phyloP scores from a whole-genome alignment of 306 rosid genomes.

The Ormosia semicastrata region DNA sequence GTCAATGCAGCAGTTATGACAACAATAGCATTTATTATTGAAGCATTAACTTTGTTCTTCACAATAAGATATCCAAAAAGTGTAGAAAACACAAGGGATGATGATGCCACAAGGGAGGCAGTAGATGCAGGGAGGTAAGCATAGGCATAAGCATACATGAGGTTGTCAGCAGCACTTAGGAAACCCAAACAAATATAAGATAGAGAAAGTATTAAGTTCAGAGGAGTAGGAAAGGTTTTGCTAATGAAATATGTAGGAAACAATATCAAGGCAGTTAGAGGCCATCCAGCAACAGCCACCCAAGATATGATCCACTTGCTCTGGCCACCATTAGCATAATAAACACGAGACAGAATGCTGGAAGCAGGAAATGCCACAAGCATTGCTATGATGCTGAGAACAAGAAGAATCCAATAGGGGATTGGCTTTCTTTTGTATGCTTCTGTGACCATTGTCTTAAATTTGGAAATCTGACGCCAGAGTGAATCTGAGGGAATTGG shows the following conservation, averaged over 20 bases:
- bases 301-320: slow-evolving; percentile 98
- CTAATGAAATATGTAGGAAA: slow-evolving; percentile 56
- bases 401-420: slow-evolving; percentile 75
- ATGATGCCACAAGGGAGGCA: slow-evolving; percentile 80
- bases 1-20: slow-evolving; percentile 71
- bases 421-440: slow-evolving; percentile 65
- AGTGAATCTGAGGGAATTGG: slow-evolving; percentile 40
- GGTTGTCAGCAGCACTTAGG: slow-evolving; percentile 86
- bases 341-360: slow-evolving; percentile 80
- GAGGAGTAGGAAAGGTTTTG: slow-evolving; percentile 62
- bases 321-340: slow-evolving; percentile 70
- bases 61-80: slow-evolving; percentile 77
- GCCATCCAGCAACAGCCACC: slow-evolving; percentile 96
- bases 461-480: slow-evolving; percentile 42
- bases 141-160: slow-evolving; percentile 94
- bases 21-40: slow-evolving; percentile 64
- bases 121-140: slow-evolving; percentile 97
- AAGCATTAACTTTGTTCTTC: slow-evolving; percentile 66
- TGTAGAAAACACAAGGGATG: slow-evolving; percentile 80
- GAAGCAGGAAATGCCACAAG: slow-evolving; percentile 92
- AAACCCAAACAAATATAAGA: slow-evolving; percentile 67
- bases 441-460: slow-evolving; percentile 30
- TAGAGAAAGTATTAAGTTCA: slow-evolving; percentile 46
- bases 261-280: slow-evolving; percentile 64
- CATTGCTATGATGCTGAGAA: slow-evolving; percentile 72